Conservation (phyloP, 2,329 filamentous ascomycete genomes). For the Podosphaera fusca region DNA sequence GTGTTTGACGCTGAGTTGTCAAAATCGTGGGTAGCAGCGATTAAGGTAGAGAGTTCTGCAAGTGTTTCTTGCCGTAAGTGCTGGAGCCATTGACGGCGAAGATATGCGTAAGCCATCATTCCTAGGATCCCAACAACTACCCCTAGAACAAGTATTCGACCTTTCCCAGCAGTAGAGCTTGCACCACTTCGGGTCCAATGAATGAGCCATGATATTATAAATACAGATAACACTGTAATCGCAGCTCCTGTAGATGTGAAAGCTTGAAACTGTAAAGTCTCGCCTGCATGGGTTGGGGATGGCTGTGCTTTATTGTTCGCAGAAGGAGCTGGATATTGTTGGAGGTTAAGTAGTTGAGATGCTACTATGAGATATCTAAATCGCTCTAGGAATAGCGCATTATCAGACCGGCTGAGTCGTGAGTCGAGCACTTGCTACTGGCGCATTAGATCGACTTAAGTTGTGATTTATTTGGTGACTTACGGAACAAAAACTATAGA, state of each 20-base stretch:
- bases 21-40: constrained; percentile 55
- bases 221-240: constrained; percentile 37
- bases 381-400: constrained; percentile 67
- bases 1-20: constrained; percentile 57
- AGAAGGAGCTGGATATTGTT: constrained; percentile 27
- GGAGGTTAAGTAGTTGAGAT: constrained; percentile 63
- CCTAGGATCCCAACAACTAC: constrained; percentile 27
- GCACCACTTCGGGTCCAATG: constrained; percentile 41
- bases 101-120: constrained; percentile 42
- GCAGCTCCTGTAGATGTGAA: constrained; percentile 42
- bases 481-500: constrained; percentile 30
- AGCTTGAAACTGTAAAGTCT: constrained; percentile 16
- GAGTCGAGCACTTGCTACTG: constrained; percentile 44
- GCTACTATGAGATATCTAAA: constrained; percentile 87
- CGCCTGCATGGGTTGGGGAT: constrained; percentile 8
- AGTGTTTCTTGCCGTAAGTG: constrained; percentile 56
- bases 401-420: constrained; percentile 53
- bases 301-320: not conserved
- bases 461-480: constrained; percentile 10
- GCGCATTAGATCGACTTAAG: constrained; percentile 2
- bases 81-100: constrained; percentile 60
- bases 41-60: constrained; percentile 41
- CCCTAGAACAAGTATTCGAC: constrained; percentile 25
- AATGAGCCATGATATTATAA: constrained; percentile 34
- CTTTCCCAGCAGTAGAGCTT: constrained; percentile 29